Percentiles rank a stretch among this genome's conserved stretches.
phyloP scores from a whole-genome alignment of 352 stramenopile genomes.

The Pythium biforme region DNA sequence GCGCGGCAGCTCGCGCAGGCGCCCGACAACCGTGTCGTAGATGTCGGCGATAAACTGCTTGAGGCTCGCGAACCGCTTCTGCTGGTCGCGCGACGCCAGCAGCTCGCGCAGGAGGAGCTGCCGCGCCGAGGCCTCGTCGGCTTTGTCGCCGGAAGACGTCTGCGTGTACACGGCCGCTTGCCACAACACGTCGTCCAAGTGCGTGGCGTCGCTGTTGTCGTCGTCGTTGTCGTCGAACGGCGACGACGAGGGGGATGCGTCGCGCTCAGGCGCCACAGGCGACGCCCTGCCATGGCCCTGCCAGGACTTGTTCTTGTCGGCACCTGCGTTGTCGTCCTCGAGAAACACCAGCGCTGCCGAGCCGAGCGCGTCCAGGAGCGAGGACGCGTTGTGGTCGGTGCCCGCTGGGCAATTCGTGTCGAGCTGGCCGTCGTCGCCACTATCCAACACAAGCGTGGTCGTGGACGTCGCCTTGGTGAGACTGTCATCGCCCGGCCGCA shows the following conservation, averaged over 20 bases:
- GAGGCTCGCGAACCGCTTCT: constrained; percentile 42
- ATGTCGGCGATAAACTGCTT: constrained; percentile 75
- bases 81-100: constrained; percentile 43
- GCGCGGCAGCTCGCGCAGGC: constrained; percentile 36
- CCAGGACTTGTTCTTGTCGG: not conserved
- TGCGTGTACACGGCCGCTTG: constrained; percentile 17
- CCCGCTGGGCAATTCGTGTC: not conserved
- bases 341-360: constrained; percentile 11
- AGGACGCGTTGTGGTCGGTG: not conserved
- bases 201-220: constrained; percentile 14
- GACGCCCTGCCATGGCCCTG: too few relatives aligned
- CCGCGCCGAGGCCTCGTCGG: constrained; percentile 22
- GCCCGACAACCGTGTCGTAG: constrained; percentile 63
- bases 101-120: constrained; percentile 27
- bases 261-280: not conserved
- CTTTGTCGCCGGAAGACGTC: constrained; percentile 28
- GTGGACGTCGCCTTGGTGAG: constrained; percentile 26
- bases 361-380: not conserved
- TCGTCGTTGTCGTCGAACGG: not conserved
- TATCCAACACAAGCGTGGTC: not conserved
- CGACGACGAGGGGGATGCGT: not conserved
- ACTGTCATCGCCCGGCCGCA: not conserved
- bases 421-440: not conserved
- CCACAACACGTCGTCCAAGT: constrained; percentile 32
- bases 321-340: constrained; percentile 8